Evolutionary conservation across 139 green algal genomes (phyloP).

Genomic region (Chlorella sp.): DNA sequence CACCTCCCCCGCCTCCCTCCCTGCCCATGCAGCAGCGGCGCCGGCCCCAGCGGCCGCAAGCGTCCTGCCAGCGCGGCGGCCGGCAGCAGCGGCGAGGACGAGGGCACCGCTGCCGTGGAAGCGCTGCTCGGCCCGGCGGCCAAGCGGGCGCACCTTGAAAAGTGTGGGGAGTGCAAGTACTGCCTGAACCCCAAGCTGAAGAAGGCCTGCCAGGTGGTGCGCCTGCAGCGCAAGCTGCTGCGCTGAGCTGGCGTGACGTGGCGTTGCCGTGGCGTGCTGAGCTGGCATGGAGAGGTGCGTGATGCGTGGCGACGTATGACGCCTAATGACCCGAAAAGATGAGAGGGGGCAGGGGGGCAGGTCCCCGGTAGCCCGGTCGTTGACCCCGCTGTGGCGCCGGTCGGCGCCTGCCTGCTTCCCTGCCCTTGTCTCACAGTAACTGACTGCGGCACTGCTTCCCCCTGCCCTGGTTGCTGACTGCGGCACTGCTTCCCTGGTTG

Average conservation of each 20-base stretch:
- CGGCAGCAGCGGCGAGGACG: not conserved
- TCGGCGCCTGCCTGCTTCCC: too few species aligned
- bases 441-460: too few species aligned
- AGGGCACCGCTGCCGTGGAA: not conserved
- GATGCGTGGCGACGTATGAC: too few species aligned
- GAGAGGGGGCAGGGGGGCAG: too few species aligned
- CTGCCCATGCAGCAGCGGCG: not conserved
- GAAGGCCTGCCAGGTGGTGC: conserved; percentile 29
- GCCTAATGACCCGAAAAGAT: too few species aligned
- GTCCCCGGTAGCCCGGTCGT: too few species aligned
- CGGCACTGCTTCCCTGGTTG: too few species aligned
- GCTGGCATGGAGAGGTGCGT: not conserved
- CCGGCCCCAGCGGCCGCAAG: not conserved
- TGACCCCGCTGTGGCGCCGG: too few species aligned
- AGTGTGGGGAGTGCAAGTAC: conserved; percentile 15
- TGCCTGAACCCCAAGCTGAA: conserved; percentile 28
- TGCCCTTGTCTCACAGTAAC: too few species aligned
- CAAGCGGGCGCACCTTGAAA: not conserved
- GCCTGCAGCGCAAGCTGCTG: conserved; percentile 15
- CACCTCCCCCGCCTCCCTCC: not conserved
- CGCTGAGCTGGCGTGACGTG: not conserved
- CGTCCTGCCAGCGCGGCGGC: not conserved
- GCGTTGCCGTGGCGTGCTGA: not conserved
- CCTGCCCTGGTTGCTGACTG: too few species aligned
- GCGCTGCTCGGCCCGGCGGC: not conserved